These are phyloP conservation scores for Alternaria sp. DNA, from an alignment of 2,329 filamentous ascomycete genomes.

Conservation along the genomic window DNA sequence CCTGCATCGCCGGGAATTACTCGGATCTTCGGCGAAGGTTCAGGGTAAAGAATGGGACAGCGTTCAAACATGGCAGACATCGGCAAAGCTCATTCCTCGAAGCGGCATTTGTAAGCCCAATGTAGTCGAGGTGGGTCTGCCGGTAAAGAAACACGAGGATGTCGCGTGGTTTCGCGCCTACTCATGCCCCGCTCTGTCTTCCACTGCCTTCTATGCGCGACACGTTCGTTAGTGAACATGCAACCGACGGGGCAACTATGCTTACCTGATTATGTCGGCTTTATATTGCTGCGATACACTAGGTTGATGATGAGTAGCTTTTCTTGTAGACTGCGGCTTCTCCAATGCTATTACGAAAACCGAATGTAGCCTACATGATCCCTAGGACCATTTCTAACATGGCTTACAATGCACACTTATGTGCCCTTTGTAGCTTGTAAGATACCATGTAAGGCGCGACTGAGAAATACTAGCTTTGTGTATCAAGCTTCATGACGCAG, in stretches of 20 bases:
- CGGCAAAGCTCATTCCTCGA: neutral
- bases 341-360: neutral
- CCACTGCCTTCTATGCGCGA: conserved; percentile 10
- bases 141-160: conserved; percentile 7
- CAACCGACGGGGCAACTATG: neutral
- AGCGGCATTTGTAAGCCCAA: conserved; percentile 17
- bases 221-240: neutral
- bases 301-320: neutral
- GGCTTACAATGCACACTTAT: neutral
- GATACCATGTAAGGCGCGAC: neutral
- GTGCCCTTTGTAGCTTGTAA: neutral
- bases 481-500: neutral
- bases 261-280: neutral
- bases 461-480: neutral
- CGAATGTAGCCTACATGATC: neutral
- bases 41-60: neutral
- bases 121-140: conserved; percentile 8
- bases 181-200: conserved; percentile 8
- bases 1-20: conserved; percentile 6
- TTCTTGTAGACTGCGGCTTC: neutral
- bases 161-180: conserved; percentile 11
- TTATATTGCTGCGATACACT: neutral
- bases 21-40: neutral
- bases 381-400: neutral
- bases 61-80: conserved; percentile 1